Evolutionary conservation across 495 filamentous ascomycete species (phyloP).

Genomic region (Bacidia gigantensis): DNA sequence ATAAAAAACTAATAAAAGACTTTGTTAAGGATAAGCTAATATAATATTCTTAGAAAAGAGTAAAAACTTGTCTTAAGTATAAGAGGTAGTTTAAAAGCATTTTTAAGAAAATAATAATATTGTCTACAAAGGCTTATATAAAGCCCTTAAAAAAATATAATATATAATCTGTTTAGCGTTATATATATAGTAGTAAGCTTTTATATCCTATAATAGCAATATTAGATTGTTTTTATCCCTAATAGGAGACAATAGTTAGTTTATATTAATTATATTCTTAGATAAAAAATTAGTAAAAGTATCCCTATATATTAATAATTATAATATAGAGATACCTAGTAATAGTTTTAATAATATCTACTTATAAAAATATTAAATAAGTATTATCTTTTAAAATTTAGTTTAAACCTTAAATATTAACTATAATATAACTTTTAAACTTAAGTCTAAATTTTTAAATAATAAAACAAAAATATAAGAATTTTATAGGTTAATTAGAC

Average conservation of each 20-base stretch:
- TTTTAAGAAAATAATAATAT: slow-evolving; percentile 3
- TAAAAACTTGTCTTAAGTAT: background rate
- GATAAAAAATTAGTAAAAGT: slow-evolving; percentile 7
- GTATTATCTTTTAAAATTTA: background rate
- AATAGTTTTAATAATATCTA: background rate
- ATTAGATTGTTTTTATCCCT: background rate
- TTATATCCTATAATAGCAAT: slow-evolving; percentile 4
- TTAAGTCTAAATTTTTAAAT: background rate
- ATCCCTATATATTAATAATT: background rate
- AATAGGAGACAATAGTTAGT: background rate
- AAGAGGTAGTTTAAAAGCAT: background rate
- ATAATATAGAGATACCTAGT: background rate
- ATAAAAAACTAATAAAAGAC: slow-evolving; percentile 2
- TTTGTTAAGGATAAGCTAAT: background rate
- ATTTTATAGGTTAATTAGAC: background rate
- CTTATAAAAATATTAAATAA: background rate
- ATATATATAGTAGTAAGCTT: background rate
- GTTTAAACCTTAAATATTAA: slow-evolving; percentile 1
- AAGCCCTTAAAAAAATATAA: background rate
- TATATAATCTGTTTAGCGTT: slow-evolving; percentile 1
- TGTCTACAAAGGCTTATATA: background rate
- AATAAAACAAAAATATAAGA: background rate
- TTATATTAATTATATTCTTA: slow-evolving; percentile 1
- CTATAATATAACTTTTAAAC: background rate
- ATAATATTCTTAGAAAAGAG: background rate